phyloP scores from a whole-genome alignment of 2,329 filamentous ascomycete species.

The Penicillium vulpinum region DNA sequence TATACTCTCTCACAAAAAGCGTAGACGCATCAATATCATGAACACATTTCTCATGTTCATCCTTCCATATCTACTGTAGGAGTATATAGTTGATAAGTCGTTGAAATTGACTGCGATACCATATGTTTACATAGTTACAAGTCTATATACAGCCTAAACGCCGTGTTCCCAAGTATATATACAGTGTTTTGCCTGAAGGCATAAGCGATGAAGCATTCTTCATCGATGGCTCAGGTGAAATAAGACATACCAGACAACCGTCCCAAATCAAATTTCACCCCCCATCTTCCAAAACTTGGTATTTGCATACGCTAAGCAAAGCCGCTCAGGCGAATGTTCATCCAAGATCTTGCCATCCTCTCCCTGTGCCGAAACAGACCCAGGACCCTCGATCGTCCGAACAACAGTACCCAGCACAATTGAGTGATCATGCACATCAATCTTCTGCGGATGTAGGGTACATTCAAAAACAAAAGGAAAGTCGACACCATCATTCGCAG shows the following conservation, averaged over 20 bases:
- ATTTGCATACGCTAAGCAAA: constrained; percentile 47
- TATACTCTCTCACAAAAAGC: constrained; percentile 4
- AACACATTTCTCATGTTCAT: constrained; percentile 4
- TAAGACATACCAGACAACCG: neutral
- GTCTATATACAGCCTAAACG: constrained; percentile 3
- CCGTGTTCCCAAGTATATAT: constrained; percentile 1
- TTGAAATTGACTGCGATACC: neutral
- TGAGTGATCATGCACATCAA: constrained; percentile 43
- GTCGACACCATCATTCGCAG: constrained; percentile 13
- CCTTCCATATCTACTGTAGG: neutral
- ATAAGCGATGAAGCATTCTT: neutral
- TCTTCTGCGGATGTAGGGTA: constrained; percentile 35
- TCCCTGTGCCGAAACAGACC: neutral
- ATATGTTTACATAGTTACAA: neutral
- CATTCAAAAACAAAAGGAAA: constrained; percentile 47
- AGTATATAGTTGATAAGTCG: neutral
- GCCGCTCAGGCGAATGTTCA: constrained; percentile 14
- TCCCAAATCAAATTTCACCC: constrained; percentile 26
- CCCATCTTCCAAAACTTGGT: constrained; percentile 47
- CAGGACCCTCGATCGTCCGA: constrained; percentile 24
- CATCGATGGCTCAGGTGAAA: neutral
- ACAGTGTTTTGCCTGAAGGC: constrained; percentile 1
- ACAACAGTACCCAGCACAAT: constrained; percentile 43
- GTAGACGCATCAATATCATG: constrained; percentile 12
- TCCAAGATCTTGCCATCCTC: neutral